Evolutionary conservation across 2,329 filamentous ascomycete genomes (phyloP).

Genomic region (Fusarium verrucosum): DNA sequence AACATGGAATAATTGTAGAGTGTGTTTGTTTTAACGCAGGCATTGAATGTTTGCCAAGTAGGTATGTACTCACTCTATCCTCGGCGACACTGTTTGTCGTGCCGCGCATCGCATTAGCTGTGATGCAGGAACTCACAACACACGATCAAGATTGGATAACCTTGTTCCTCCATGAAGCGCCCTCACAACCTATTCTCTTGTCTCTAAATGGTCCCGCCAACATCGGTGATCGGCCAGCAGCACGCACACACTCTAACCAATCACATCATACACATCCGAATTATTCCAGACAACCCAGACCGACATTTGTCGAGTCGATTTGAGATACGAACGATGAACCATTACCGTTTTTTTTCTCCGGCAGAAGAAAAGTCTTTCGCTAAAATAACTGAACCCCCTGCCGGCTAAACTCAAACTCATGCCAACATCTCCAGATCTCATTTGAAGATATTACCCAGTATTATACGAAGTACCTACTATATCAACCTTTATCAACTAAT

Average conservation of each 20-base stretch:
- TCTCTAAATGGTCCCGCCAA: constrained; percentile 37
- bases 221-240: constrained; percentile 41
- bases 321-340: constrained; percentile 6
- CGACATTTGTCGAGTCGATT: constrained; percentile 37
- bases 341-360: constrained; percentile 18
- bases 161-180: constrained; percentile 31
- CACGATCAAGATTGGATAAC: constrained; percentile 40
- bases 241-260: constrained; percentile 21
- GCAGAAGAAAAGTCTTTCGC: constrained; percentile 10
- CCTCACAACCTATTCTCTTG: constrained; percentile 21
- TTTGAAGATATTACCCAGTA: too few species aligned
- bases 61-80: too few species aligned
- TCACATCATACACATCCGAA: constrained; percentile 29
- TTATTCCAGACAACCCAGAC: constrained; percentile 38
- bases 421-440: not conserved
- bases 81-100: constrained; percentile 24
- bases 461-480: too few species aligned
- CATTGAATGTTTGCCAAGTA: constrained; percentile 15
- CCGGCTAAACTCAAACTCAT: constrained; percentile 13
- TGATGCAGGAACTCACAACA: constrained; percentile 42
- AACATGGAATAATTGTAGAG: constrained; percentile 2
- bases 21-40: constrained; percentile 26
- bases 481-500: not conserved
- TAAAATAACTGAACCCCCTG: too few species aligned
- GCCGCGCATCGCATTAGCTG: constrained; percentile 25